phyloP scores from a whole-genome alignment of 305 asterid species.

The Rubia tinctorum region DNA sequence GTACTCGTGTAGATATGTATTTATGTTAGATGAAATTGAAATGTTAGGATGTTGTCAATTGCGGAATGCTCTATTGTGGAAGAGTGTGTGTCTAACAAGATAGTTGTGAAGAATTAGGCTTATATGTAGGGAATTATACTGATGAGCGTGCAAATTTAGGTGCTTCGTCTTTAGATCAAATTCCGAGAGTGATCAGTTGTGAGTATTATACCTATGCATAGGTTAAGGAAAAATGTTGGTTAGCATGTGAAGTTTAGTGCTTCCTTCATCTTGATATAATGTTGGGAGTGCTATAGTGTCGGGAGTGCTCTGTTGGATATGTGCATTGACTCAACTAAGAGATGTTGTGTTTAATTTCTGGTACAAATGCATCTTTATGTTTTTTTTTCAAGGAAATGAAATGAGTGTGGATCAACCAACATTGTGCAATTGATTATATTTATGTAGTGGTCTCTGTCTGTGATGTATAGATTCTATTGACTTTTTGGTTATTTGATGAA shows the following conservation, averaged over 20 bases:
- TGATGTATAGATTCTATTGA: conserved; percentile 18
- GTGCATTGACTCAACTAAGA: neutral
- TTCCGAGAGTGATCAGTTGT: neutral
- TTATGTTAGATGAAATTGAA: neutral
- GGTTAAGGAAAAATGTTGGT: neutral
- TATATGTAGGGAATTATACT: neutral
- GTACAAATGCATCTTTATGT: neutral
- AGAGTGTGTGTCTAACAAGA: neutral
- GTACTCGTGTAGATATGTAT: too few relatives aligned
- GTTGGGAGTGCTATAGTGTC: neutral
- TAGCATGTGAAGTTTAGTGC: neutral
- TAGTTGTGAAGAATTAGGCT: neutral
- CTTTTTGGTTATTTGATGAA: conserved; percentile 30
- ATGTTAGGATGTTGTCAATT: neutral
- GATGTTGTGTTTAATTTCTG: neutral
- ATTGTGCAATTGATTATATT: neutral
- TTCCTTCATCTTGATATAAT: neutral
- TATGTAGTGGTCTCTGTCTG: neutral
- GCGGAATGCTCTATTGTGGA: neutral
- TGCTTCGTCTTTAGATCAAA: neutral
- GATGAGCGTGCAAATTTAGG: neutral
- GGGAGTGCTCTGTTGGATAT: neutral
- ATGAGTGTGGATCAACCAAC: neutral
- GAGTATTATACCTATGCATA: neutral
- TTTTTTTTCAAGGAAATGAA: neutral